phyloP scores from a whole-genome alignment of 2,329 filamentous ascomycete genomes.

The Colletotrichum sp. region DNA sequence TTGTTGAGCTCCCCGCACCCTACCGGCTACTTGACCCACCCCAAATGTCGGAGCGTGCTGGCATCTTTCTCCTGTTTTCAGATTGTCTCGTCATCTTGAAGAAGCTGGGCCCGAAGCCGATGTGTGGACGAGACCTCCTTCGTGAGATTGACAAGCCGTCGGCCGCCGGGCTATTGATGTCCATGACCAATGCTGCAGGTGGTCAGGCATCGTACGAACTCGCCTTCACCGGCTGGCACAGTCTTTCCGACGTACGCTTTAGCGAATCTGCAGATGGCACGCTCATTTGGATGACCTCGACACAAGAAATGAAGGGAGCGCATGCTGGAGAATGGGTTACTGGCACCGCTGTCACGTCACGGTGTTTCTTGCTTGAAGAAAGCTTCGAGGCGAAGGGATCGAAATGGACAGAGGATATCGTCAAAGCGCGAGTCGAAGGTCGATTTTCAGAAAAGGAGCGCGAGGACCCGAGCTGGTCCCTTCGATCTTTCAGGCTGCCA shows the following conservation, averaged over 20 bases:
- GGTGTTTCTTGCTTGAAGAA: constrained; percentile 76
- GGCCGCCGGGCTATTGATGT: constrained; percentile 64
- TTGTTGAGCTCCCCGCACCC: constrained; percentile 76
- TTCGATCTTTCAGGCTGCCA: constrained; percentile 70
- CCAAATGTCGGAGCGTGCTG: constrained; percentile 55
- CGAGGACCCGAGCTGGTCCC: constrained; percentile 80
- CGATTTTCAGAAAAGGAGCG: constrained; percentile 85
- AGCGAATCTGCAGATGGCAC: constrained; percentile 71
- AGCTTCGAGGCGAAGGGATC: constrained; percentile 78
- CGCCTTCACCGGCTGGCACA: constrained; percentile 75
- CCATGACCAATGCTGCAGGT: constrained; percentile 67
- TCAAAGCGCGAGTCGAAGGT: constrained; percentile 84
- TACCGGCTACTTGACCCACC: constrained; percentile 54
- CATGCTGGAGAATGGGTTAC: constrained; percentile 52
- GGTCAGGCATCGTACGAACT: constrained; percentile 72
- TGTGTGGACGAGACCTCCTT: constrained; percentile 77
- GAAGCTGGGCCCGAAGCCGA: constrained; percentile 66
- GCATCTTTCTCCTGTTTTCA: constrained; percentile 83
- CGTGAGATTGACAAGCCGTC: constrained; percentile 86
- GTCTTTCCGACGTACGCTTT: constrained; percentile 72
- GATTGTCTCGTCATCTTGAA: constrained; percentile 80
- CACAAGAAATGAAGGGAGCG: constrained; percentile 62
- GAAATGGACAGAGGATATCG: constrained; percentile 83
- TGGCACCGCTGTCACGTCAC: constrained; percentile 60
- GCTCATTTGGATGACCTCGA: constrained; percentile 71